These are phyloP conservation scores for Cochlearia excelsa DNA, from an alignment of 345 rosid genomes.

Conservation along the genomic window DNA sequence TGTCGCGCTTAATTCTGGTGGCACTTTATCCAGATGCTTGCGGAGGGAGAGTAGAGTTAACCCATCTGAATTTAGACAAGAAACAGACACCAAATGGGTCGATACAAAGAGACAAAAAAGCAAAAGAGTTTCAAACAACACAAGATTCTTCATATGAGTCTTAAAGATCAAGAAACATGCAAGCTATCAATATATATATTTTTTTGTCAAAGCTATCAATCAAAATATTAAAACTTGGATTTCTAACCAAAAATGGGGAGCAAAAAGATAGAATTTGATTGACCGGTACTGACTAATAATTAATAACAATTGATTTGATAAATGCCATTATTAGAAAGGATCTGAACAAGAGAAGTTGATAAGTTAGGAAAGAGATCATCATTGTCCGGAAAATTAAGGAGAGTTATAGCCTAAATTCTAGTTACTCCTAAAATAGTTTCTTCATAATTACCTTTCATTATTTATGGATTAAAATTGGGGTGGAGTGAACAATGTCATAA, in stretches of 20 bases:
- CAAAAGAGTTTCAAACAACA: neutral
- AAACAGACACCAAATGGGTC: constrained; percentile 11
- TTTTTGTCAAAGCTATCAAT: too few relatives aligned
- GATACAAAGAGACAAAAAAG: constrained; percentile 23
- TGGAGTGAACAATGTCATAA: constrained; percentile 8
- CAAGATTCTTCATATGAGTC: constrained; percentile 27
- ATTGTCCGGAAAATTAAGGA: constrained; percentile 5
- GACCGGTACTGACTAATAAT: constrained; percentile 4
- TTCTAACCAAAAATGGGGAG: neutral
- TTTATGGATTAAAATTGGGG: neutral
- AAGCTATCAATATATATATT: constrained; percentile 2
- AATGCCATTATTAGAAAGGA: constrained; percentile 6
- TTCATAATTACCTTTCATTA: neutral
- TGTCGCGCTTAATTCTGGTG: constrained; percentile 37
- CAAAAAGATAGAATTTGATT: constrained; percentile 10
- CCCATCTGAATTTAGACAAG: constrained; percentile 49
- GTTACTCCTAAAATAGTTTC: constrained; percentile 17
- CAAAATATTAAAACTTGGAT: too few relatives aligned
- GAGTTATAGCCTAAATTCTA: constrained; percentile 7
- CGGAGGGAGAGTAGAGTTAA: constrained; percentile 45
- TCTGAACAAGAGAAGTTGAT: constrained; percentile 1
- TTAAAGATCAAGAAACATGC: constrained; percentile 20
- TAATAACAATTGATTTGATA: neutral
- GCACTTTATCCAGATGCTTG: constrained; percentile 47
- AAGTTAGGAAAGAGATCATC: constrained; percentile 10